Conservation (phyloP, 306 rosid species). For the Cucumis hystrix region DNA sequence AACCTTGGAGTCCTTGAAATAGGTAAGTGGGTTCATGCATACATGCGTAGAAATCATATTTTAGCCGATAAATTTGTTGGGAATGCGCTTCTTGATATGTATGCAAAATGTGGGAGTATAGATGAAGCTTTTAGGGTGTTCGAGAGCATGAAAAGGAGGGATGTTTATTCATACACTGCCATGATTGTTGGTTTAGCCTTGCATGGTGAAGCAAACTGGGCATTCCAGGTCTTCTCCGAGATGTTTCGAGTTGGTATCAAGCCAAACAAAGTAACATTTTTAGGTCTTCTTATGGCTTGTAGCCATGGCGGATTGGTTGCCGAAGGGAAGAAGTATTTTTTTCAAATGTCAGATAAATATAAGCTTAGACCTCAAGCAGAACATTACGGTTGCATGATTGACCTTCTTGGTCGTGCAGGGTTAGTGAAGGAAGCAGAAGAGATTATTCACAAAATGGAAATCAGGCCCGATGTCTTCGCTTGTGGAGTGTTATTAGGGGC, state of each 20-base stretch:
- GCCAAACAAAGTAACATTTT: slow-evolving; percentile 32
- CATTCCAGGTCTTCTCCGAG: slow-evolving; percentile 17
- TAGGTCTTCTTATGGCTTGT: slow-evolving; percentile 29
- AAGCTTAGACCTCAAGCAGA: slow-evolving; percentile 18
- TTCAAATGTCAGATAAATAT: slow-evolving; percentile 20
- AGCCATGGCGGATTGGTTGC: slow-evolving; percentile 31
- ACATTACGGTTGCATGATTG: slow-evolving; percentile 41
- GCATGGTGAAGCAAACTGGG: slow-evolving; percentile 24
- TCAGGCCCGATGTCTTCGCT: slow-evolving; percentile 24
- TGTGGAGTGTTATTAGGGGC: slow-evolving; percentile 33
- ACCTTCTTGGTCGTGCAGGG: slow-evolving; percentile 33
- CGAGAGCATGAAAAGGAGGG: slow-evolving; percentile 17
- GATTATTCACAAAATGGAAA: slow-evolving; percentile 21
- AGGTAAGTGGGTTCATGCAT: slow-evolving; percentile 34
- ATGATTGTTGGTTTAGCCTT: slow-evolving; percentile 29
- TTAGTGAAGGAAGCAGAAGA: slow-evolving; percentile 20
- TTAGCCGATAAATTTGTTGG: slow-evolving; percentile 26
- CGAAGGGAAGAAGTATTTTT: slow-evolving; percentile 21
- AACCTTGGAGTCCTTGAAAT: slow-evolving; percentile 29
- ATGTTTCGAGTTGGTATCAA: slow-evolving; percentile 16
- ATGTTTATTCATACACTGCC: slow-evolving; percentile 26
- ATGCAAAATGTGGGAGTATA: slow-evolving; percentile 33
- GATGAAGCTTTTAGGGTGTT: slow-evolving; percentile 22
- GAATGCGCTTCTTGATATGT: slow-evolving; percentile 32
- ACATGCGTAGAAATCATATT: slow-evolving; percentile 15